Conservation (phyloP, 2,329 filamentous ascomycete genomes). For the Cladosporium colombiae region DNA sequence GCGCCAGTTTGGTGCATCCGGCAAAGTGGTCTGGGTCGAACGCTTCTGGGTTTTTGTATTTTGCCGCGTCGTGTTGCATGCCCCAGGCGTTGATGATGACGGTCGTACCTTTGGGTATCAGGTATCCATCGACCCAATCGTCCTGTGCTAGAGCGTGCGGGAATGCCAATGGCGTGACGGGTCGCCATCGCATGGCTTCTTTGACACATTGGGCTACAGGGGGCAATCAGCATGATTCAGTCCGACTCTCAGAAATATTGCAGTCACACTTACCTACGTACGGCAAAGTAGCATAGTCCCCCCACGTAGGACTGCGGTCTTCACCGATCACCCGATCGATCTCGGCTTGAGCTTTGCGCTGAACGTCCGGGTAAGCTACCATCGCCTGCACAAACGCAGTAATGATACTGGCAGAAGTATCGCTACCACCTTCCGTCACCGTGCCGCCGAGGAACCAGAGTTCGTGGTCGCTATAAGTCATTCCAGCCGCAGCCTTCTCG, state of each 20-base stretch:
- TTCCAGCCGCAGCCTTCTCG: constrained; percentile 24
- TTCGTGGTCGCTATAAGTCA: constrained; percentile 36
- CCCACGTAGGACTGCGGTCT: constrained; percentile 34
- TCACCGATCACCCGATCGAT: constrained; percentile 35
- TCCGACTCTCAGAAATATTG: neutral
- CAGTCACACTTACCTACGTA: constrained; percentile 29
- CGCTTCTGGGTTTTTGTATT: constrained; percentile 29
- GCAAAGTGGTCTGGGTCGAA: constrained; percentile 43
- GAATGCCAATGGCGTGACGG: constrained; percentile 37
- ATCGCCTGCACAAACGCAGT: constrained; percentile 42
- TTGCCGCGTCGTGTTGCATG: constrained; percentile 42
- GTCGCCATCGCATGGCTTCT: constrained; percentile 41
- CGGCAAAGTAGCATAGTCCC: constrained; percentile 37
- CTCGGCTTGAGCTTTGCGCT: constrained; percentile 35
- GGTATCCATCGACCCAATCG: constrained; percentile 36
- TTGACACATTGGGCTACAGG: constrained; percentile 33
- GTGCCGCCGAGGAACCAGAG: constrained; percentile 43
- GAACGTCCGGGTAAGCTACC: constrained; percentile 32
- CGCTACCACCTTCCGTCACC: constrained; percentile 43
- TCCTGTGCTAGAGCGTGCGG: constrained; percentile 44
- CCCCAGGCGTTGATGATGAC: constrained; percentile 43
- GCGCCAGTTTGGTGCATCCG: constrained; percentile 36
- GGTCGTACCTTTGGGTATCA: constrained; percentile 40
- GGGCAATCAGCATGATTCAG: neutral
- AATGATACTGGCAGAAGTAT: constrained; percentile 43